Evolutionary conservation across 495 filamentous ascomycete genomes (phyloP), one percentile per base, ranked within the genome.

Genomic region (Hypoxylon subgilvum): DNA sequence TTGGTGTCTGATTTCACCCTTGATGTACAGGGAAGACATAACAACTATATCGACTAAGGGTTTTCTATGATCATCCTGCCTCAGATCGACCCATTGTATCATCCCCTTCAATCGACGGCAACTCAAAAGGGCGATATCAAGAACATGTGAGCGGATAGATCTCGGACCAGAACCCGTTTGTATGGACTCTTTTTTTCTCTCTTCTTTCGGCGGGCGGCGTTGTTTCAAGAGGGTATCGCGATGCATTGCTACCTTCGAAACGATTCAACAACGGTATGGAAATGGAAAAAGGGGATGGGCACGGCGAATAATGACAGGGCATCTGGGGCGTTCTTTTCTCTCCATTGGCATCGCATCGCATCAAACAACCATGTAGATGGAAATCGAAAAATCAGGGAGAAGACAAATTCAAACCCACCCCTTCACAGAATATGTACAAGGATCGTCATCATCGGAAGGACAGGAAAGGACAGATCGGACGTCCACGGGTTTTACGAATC

Each of bases 401-500:
- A 52, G 46, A 23, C n/a, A n/a, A n/a, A n/a, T n/a, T n/a, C n/a
- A n/a, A n/a, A n/a, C n/a, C n/a, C n/a, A n/a, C 30, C 47, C 32
- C 41, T n/a, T 23, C 32, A n/a, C 32, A 57, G 66, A 54, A 22
- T 47, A 10, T 30, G 5, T 30, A 50, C 38, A 22, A 42, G 58
- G 35, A 35, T 3, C 23, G 56, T 53, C 50, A 50, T 64, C 61
- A 59, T 58, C 39, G 25, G 47, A 14, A 32, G 61, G 44, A 41
- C 12, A 34, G 44, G 50, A 28, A 50, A n/a, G n/a, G n/a, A n/a
- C n/a, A 13, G 57, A 42, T 63, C 42, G 35, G 54, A 58, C 23
- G 42, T 57, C 56, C 53, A 57, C 59, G 50, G 32, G 14, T 63
- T 68, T 68, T 54, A 70, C 54, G 67, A 70, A 57, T 25, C 52